These are phyloP conservation scores for Staphylotrichum tortipilum DNA, from an alignment of 495 filamentous ascomycete genomes.

Conservation along the genomic window DNA sequence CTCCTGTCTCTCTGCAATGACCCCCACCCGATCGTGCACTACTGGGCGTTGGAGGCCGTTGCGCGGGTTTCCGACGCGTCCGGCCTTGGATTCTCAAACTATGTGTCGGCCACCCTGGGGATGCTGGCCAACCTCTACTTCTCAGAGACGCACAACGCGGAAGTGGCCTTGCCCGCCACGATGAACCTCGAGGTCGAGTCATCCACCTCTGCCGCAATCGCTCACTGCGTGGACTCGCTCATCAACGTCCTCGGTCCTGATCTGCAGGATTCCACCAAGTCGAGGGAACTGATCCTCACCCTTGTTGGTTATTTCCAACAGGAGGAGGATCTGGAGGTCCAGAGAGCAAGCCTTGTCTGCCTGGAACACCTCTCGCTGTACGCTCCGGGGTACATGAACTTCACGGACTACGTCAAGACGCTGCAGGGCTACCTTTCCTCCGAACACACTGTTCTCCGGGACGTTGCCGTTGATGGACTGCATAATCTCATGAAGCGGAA, in stretches of 20 bases:
- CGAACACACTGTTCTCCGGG: constrained; percentile 54
- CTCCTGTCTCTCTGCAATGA: constrained; percentile 93
- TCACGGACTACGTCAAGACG: constrained; percentile 69
- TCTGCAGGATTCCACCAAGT: constrained; percentile 86
- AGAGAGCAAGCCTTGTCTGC: constrained; percentile 71
- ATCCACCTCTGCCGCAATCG: constrained; percentile 71
- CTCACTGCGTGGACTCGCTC: constrained; percentile 82
- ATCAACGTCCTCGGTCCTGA: constrained; percentile 96
- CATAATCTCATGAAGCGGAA: constrained; percentile 93
- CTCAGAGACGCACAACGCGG: constrained; percentile 80
- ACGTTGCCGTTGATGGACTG: constrained; percentile 78
- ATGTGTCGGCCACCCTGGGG: constrained; percentile 80
- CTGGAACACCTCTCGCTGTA: constrained; percentile 89
- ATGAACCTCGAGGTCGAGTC: constrained; percentile 84
- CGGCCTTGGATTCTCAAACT: constrained; percentile 82
- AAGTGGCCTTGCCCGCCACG: constrained; percentile 64
- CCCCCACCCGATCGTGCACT: constrained; percentile 92
- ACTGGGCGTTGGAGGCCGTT: constrained; percentile 86
- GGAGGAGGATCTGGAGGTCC: constrained; percentile 64
- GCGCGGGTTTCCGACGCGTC: constrained; percentile 85
- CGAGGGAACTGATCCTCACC: constrained; percentile 80
- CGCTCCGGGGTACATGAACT: constrained; percentile 77
- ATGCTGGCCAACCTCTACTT: constrained; percentile 90
- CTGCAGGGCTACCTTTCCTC: constrained; percentile 71
- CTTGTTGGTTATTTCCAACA: constrained; percentile 74